phyloP scores from a whole-genome alignment of 2,329 filamentous ascomycete species.

The Aspergillus thermomutatus region DNA sequence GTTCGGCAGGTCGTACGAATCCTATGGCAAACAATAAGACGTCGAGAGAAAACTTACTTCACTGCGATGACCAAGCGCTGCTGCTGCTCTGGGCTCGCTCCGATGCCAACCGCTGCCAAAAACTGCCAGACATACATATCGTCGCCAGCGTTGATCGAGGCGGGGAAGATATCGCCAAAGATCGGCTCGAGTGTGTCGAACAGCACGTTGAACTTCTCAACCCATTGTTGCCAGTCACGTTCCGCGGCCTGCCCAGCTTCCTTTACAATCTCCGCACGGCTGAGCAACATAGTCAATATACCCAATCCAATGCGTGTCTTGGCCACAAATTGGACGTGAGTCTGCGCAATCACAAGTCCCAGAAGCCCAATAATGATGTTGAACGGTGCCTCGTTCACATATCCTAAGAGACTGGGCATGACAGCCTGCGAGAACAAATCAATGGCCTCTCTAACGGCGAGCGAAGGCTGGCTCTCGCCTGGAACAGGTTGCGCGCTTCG shows the following conservation, averaged over 20 bases:
- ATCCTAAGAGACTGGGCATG: slow-evolving; percentile 84
- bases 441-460: slow-evolving; percentile 81
- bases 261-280: slow-evolving; percentile 88
- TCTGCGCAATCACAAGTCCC: slow-evolving; percentile 74
- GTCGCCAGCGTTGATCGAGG: slow-evolving; percentile 82
- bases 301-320: slow-evolving; percentile 84
- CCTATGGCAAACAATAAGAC: neutral
- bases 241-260: slow-evolving; percentile 69
- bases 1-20: neutral
- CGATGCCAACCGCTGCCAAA: slow-evolving; percentile 89
- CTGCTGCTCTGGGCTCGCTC: slow-evolving; percentile 90
- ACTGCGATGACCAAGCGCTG: slow-evolving; percentile 91
- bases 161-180: slow-evolving; percentile 83
- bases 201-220: slow-evolving; percentile 74
- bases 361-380: slow-evolving; percentile 88
- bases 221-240: slow-evolving; percentile 78
- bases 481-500: slow-evolving; percentile 71
- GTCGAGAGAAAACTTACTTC: slow-evolving; percentile 54
- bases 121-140: slow-evolving; percentile 99
- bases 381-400: slow-evolving; percentile 85
- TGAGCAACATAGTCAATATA: slow-evolving; percentile 90
- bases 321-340: slow-evolving; percentile 79
- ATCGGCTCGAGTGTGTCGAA: slow-evolving; percentile 85
- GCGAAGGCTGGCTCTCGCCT: slow-evolving; percentile 70
- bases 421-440: slow-evolving; percentile 86